These are phyloP conservation scores for Pythium brachiatum DNA, from an alignment of 352 stramenopile species.

Conservation along the genomic window DNA sequence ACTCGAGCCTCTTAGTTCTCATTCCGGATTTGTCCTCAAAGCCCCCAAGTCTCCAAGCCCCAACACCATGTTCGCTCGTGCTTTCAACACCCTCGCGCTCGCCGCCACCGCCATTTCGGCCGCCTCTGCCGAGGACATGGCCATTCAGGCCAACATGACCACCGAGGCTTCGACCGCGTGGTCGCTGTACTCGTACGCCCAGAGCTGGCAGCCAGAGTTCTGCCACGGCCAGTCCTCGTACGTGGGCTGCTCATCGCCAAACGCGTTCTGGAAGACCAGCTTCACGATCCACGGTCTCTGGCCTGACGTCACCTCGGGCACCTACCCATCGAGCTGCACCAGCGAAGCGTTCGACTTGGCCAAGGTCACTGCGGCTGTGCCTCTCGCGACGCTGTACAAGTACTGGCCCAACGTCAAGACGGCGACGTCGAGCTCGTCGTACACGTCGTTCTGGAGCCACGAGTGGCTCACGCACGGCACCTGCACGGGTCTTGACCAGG, in stretches of 20 bases:
- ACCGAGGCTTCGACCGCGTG: constrained; percentile 38
- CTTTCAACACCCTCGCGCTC: neutral
- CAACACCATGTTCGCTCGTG: neutral
- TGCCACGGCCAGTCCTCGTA: constrained; percentile 58
- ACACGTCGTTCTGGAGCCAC: constrained; percentile 89
- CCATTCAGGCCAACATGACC: constrained; percentile 7
- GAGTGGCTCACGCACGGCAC: constrained; percentile 92
- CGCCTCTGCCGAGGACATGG: neutral
- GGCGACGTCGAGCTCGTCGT: constrained; percentile 41
- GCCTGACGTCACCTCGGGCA: constrained; percentile 62
- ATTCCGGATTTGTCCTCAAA: too few species aligned
- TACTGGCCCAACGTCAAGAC: constrained; percentile 88
- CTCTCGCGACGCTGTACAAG: constrained; percentile 63
- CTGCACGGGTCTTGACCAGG: constrained; percentile 81
- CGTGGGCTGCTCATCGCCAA: constrained; percentile 60
- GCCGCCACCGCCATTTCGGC: neutral
- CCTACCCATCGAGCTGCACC: constrained; percentile 67
- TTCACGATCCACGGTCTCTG: constrained; percentile 89
- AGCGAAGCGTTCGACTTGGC: constrained; percentile 64
- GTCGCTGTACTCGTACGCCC: constrained; percentile 78
- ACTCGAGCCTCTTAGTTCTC: too few species aligned
- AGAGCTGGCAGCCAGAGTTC: constrained; percentile 87
- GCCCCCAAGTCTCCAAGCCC: too few species aligned
- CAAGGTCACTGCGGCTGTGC: constrained; percentile 53
- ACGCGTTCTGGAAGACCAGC: constrained; percentile 75